These are phyloP conservation scores for Gymnopilus junonius DNA, from an alignment of 768 basidiomycete genomes.

Conservation along the genomic window DNA sequence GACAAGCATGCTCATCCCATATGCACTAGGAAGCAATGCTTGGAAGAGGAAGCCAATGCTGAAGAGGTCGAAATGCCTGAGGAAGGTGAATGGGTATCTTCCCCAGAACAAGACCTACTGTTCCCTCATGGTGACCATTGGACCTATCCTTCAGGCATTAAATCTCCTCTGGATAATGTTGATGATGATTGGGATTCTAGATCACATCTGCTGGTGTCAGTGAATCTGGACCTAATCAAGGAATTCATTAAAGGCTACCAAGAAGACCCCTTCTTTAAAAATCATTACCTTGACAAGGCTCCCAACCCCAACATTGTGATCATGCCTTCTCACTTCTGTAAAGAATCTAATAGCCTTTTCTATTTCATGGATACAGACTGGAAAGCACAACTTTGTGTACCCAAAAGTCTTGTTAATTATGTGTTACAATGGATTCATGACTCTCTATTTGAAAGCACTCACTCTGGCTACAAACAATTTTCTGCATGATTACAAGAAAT, in stretches of 20 bases:
- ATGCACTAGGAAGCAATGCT: no score
- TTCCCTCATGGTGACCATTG: background rate
- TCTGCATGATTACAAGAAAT: slow-evolving; percentile 3
- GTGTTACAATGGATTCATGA: slow-evolving; percentile 21
- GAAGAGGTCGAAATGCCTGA: no score
- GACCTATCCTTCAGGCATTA: slow-evolving; percentile 7
- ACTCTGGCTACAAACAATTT: slow-evolving; percentile 11
- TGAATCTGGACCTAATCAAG: slow-evolving; percentile 11
- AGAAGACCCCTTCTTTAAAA: slow-evolving; percentile 1
- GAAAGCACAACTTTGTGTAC: slow-evolving; percentile 21
- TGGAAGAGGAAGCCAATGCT: background rate
- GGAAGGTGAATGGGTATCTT: background rate
- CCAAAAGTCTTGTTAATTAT: background rate
- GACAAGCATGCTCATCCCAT: slow-evolving; percentile 11
- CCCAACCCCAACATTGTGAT: background rate
- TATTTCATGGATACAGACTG: slow-evolving; percentile 26
- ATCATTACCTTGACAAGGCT: background rate
- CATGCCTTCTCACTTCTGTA: background rate
- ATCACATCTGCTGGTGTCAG: background rate
- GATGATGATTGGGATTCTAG: slow-evolving; percentile 6
- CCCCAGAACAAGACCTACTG: background rate
- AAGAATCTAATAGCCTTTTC: slow-evolving; percentile 7
- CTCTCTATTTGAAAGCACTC: slow-evolving; percentile 16
- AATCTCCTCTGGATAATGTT: slow-evolving; percentile 20
- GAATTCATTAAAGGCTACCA: slow-evolving; percentile 18